phyloP scores from a whole-genome alignment of 2,329 filamentous ascomycete species.

The Fusarium napiforme region DNA sequence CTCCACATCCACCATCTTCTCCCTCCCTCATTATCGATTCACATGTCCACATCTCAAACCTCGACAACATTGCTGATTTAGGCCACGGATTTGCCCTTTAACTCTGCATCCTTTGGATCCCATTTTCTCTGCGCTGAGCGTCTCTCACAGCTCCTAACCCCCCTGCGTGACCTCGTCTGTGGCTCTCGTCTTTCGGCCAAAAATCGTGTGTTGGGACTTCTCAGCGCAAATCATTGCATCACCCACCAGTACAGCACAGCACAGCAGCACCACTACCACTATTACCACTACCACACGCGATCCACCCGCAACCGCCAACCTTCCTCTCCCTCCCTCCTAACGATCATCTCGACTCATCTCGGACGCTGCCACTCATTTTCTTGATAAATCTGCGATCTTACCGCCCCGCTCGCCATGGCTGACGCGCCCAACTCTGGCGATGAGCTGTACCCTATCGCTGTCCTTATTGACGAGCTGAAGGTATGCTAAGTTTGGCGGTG shows the following conservation, averaged over 20 bases:
- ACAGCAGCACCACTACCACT: not conserved
- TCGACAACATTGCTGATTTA: conserved; percentile 30
- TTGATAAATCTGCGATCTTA: conserved; percentile 47
- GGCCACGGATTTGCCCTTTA: conserved; percentile 33
- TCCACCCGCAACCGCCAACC: conserved; percentile 44
- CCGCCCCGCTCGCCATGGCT: conserved; percentile 74
- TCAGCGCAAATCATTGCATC: conserved; percentile 50
- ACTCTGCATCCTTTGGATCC: conserved; percentile 23
- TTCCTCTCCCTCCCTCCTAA: conserved; percentile 36
- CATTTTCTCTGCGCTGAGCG: conserved; percentile 30
- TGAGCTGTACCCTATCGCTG: conserved; percentile 99
- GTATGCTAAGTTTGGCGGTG: conserved; percentile 62
- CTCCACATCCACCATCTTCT: conserved; percentile 36
- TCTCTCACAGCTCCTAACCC: conserved; percentile 11
- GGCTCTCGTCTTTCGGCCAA: conserved; percentile 35
- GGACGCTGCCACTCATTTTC: conserved; percentile 36
- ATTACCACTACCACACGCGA: conserved; percentile 40
- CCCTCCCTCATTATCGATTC: conserved; percentile 45
- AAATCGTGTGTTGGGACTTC: conserved; percentile 47
- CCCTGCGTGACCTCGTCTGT: conserved; percentile 16
- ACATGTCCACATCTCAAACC: conserved; percentile 35
- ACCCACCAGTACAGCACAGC: conserved; percentile 36
- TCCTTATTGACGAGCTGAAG: conserved; percentile 99
- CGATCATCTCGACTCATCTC: conserved; percentile 35
- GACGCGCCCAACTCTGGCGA: conserved; percentile 91